phyloP scores from a whole-genome alignment of 352 stramenopile genomes.

The Globisporangium abappressorium region DNA sequence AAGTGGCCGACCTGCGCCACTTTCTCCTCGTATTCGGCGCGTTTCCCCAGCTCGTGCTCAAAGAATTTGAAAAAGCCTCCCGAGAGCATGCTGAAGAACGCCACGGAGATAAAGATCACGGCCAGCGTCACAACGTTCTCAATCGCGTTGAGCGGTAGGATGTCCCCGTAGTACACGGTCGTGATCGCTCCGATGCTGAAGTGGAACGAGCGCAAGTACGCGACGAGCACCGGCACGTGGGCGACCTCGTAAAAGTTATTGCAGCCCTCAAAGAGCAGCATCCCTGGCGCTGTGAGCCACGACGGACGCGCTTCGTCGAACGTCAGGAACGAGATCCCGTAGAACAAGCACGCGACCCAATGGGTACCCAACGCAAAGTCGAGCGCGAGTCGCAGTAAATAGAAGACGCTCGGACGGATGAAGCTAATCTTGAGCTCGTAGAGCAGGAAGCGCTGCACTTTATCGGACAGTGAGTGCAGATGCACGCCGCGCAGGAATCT shows the following conservation, averaged over 20 bases:
- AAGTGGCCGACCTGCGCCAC: slow-evolving; percentile 55
- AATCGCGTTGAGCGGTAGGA: slow-evolving; percentile 54
- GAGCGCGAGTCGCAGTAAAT: slow-evolving; percentile 42
- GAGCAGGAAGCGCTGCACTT: slow-evolving; percentile 47
- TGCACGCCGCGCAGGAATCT: slow-evolving; percentile 51
- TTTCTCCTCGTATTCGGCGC: slow-evolving; percentile 62
- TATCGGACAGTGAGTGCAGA: slow-evolving; percentile 39
- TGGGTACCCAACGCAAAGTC: slow-evolving; percentile 51
- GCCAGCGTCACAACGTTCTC: slow-evolving; percentile 51
- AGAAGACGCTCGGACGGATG: slow-evolving; percentile 23
- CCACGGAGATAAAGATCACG: slow-evolving; percentile 67
- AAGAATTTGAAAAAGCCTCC: slow-evolving; percentile 70
- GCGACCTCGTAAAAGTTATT: slow-evolving; percentile 28
- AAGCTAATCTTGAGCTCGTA: slow-evolving; percentile 43
- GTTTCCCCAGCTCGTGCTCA: slow-evolving; percentile 63
- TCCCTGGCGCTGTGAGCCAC: slow-evolving; percentile 57
- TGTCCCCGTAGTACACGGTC: slow-evolving; percentile 72
- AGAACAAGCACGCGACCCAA: slow-evolving; percentile 59
- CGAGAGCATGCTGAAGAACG: slow-evolving; percentile 72
- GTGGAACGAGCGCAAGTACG: slow-evolving; percentile 55
- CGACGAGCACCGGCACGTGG: slow-evolving; percentile 28
- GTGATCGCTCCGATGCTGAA: slow-evolving; percentile 79
- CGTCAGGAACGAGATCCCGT: slow-evolving; percentile 47
- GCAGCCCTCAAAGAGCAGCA: slow-evolving; percentile 47
- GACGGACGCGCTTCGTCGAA: slow-evolving; percentile 30